Conservation (phyloP, 2,329 filamentous ascomycete species). For the Neofusicoccum parvum region DNA sequence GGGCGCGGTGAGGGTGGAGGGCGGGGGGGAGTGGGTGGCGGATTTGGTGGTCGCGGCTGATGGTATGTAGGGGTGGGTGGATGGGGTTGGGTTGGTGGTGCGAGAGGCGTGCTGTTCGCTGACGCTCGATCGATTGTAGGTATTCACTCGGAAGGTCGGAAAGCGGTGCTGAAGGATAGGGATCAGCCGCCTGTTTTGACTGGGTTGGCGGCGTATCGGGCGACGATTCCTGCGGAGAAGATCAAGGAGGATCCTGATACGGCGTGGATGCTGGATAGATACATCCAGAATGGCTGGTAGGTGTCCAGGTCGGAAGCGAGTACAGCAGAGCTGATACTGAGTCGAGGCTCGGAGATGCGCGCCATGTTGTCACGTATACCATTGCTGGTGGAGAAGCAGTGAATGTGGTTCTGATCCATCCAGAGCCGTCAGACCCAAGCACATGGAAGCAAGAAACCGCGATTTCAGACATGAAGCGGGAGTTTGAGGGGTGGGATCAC, state of each 20-base stretch:
- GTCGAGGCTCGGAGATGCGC: constrained; percentile 38
- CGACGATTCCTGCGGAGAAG: constrained; percentile 50
- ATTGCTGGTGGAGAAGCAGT: constrained; percentile 58
- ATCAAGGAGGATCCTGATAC: constrained; percentile 42
- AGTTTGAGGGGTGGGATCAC: constrained; percentile 66
- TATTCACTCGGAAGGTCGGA: constrained; percentile 27
- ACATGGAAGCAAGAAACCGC: constrained; percentile 56
- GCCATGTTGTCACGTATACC: constrained; percentile 51
- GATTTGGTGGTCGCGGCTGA: constrained; percentile 30
- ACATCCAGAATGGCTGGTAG: constrained; percentile 29
- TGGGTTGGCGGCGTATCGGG: constrained; percentile 64
- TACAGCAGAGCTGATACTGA: background rate
- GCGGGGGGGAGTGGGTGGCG: constrained; percentile 42
- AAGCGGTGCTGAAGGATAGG: constrained; percentile 23
- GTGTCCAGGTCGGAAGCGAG: too few relatives aligned
- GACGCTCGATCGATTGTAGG: background rate
- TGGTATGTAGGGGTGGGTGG: constrained; percentile 46
- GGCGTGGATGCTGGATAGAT: constrained; percentile 27
- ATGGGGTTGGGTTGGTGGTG: constrained; percentile 33
- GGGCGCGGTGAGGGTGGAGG: constrained; percentile 33
- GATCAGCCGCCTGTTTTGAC: constrained; percentile 51
- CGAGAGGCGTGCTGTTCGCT: constrained; percentile 33
- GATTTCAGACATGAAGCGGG: constrained; percentile 60
- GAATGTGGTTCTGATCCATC: constrained; percentile 66
- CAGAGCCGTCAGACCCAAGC: constrained; percentile 59